Conservation (phyloP, 1,284 basidiomycete species). For the Singerocomus inundabilis region DNA sequence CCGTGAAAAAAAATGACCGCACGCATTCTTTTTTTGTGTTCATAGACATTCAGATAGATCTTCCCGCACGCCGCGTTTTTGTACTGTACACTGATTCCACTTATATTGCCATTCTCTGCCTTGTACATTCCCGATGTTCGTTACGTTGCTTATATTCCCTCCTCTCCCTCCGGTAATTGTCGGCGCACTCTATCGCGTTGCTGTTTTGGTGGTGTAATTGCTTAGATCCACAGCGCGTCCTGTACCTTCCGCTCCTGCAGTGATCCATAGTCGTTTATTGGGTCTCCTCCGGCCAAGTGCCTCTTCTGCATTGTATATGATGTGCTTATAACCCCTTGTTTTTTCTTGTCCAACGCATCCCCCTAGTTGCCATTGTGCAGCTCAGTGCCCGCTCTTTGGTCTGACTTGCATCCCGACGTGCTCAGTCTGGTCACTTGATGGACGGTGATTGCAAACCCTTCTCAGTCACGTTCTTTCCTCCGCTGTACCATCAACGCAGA, state of each 20-base stretch:
- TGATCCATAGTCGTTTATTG: slow-evolving; percentile 20
- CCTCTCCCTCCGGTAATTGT: neutral
- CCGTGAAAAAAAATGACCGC: neutral
- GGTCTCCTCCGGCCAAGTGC: slow-evolving; percentile 23
- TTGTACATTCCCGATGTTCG: neutral
- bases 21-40: slow-evolving; percentile 10
- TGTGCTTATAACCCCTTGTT: neutral
- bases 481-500: slow-evolving; percentile 65
- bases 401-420: neutral
- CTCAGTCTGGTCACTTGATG: slow-evolving; percentile 9
- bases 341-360: neutral
- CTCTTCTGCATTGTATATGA: slow-evolving; percentile 11
- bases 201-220: slow-evolving; percentile 21
- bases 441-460: slow-evolving; percentile 35
- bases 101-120: slow-evolving; percentile 2
- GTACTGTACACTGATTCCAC: slow-evolving; percentile 9
- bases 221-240: neutral
- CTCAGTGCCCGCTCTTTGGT: neutral
- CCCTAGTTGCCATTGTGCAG: neutral
- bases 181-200: slow-evolving; percentile 1
- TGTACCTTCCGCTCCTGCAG: neutral
- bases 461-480: slow-evolving; percentile 71
- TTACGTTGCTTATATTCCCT: slow-evolving; percentile 10
- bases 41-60: neutral
- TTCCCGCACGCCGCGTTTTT: neutral